Evolutionary conservation across 2,329 filamentous ascomycete genomes (phyloP).

Genomic region (Venturia effusa): DNA sequence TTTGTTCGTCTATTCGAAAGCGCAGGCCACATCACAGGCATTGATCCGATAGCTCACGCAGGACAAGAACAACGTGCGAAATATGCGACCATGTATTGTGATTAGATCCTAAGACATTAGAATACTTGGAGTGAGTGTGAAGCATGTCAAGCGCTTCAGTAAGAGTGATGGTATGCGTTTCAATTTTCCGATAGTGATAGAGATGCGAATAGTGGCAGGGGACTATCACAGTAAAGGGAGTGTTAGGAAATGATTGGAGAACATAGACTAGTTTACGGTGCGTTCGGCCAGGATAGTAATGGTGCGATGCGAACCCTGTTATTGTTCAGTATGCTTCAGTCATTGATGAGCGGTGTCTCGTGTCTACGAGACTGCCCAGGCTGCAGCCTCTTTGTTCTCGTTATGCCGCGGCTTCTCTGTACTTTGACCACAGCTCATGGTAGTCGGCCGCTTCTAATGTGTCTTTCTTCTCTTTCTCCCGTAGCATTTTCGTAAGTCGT

Average conservation of each 20-base stretch:
- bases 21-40: background rate
- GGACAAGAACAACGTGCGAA: background rate
- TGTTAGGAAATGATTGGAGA: background rate
- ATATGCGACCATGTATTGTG: background rate
- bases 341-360: slow-evolving; percentile 21
- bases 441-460: background rate
- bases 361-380: background rate
- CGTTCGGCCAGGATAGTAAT: background rate
- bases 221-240: background rate
- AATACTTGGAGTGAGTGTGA: background rate
- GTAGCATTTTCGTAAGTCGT: background rate
- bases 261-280: background rate
- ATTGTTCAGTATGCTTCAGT: background rate
- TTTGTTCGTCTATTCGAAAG: background rate
- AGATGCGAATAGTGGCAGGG: background rate
- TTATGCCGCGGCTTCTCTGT: background rate
- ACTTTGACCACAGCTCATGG: slow-evolving; percentile 1
- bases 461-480: background rate
- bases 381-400: background rate
- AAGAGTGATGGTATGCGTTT: background rate
- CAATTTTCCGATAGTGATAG: background rate
- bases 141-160: background rate
- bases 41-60: background rate
- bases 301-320: background rate
- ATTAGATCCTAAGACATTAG: background rate